Conservation (phyloP, 345 rosid species). For the Populus euphratica region DNA sequence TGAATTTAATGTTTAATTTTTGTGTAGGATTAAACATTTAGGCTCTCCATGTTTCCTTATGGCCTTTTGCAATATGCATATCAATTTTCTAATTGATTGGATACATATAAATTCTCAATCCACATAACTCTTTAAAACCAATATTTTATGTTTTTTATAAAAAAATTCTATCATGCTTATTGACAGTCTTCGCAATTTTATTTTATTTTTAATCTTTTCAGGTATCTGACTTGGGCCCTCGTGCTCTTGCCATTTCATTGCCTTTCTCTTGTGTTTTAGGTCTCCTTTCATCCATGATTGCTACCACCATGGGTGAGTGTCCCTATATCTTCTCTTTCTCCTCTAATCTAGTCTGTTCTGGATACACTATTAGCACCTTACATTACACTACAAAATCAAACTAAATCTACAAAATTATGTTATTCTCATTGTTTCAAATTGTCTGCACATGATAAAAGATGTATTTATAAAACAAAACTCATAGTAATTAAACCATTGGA, state of each 20-base stretch:
- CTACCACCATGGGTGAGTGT: conserved; percentile 49
- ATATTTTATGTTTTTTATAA: background rate
- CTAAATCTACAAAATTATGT: background rate
- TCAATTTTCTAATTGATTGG: no score
- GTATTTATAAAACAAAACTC: background rate
- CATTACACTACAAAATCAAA: background rate
- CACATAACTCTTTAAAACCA: background rate
- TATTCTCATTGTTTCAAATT: background rate
- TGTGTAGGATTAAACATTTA: background rate
- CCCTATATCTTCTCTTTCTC: background rate
- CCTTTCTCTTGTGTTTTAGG: conserved; percentile 50
- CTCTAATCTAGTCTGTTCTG: background rate
- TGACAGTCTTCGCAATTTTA: background rate
- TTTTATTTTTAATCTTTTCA: conserved; percentile 11
- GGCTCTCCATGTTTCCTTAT: background rate
- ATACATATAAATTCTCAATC: background rate
- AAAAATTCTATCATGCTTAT: background rate
- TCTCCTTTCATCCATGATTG: conserved; percentile 50
- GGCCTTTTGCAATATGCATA: background rate
- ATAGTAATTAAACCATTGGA: background rate
- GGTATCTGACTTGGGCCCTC: conserved; percentile 44
- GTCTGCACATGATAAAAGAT: background rate
- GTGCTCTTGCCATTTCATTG: conserved; percentile 46
- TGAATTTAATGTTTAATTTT: background rate
- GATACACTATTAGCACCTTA: background rate